Evolutionary conservation across 2,329 filamentous ascomycete genomes (phyloP), one percentile per base, ranked within the genome.

Genomic region (Xylariaceae sp.): DNA sequence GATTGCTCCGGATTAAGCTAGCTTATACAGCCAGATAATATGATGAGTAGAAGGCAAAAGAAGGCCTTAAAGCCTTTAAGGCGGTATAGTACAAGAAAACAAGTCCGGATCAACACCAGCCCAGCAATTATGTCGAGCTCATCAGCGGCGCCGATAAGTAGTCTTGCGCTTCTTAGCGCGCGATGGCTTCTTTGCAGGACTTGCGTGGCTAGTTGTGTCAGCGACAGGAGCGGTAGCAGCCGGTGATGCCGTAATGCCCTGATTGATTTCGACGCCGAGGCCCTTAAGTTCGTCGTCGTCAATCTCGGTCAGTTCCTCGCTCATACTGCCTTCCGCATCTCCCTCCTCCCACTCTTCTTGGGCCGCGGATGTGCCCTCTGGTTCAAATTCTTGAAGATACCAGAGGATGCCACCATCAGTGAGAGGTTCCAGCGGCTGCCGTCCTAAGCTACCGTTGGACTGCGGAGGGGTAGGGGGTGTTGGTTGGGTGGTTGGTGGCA

Each of bases 271-370:
- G 53, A 79, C 77, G 39, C 77, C 80, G 39, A 91, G 77, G 39
- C 88, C 90, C 68, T 89, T 87, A 59, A 96, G 79, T 74, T 93
- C 90, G 55, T 95, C 92, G 65, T 97, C 92, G 67, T 96, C 92
- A 71, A 97, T 86, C 70, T 97, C 93, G 58, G 89, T 95, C 18
- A 97, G 80, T 66, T 93, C 90, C 73, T 96, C 92, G 68, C 90
- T 95, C 73, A 93, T 86, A 66, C 77, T 78, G 34, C 82, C 77
- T 42, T 80, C 75, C 0, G 88, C 85, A 57, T 92, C 88, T 39
- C 87, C 82, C 1, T 87, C 89, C 0, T 83, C 85, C 80, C 87
- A 90, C 55, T 85, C 81, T 73, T 93, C 89, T 64, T 88, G 88
- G 57, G 89, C 79, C 8, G 93, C 84, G 0, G 88, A 93, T 0